phyloP scores from a whole-genome alignment of 805 yeast species.

The Maudiozyma serrabonitensis region DNA sequence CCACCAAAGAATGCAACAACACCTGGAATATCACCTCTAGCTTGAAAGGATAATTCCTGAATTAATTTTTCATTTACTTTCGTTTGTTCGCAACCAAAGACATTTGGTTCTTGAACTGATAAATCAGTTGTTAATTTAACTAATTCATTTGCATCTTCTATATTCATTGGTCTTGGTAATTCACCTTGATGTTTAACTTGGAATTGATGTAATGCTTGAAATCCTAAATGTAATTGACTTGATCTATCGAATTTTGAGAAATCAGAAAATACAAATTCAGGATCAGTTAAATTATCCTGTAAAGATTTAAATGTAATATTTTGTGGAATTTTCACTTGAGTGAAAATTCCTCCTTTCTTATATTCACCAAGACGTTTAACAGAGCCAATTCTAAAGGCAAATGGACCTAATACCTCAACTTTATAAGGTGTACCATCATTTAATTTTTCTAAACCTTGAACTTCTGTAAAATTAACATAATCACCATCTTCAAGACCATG shows the following conservation, averaged over 20 bases:
- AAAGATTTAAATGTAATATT: conserved; percentile 55
- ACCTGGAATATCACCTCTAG: conserved; percentile 88
- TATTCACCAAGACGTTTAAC: conserved; percentile 54
- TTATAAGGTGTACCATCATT: conserved; percentile 68
- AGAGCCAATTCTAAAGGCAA: conserved; percentile 65
- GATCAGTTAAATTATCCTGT: conserved; percentile 53
- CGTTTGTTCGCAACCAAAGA: conserved; percentile 47
- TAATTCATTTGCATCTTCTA: conserved; percentile 63
- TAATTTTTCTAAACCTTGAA: conserved; percentile 65
- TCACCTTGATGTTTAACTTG: conserved; percentile 48
- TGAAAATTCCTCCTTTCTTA: conserved; percentile 77
- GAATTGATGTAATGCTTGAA: conserved; percentile 80
- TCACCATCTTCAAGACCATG: conserved; percentile 93
- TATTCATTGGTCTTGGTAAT: conserved; percentile 70
- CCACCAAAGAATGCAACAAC: conserved; percentile 89
- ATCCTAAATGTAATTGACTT: conserved; percentile 80
- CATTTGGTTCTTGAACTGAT: conserved; percentile 40
- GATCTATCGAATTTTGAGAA: conserved; percentile 93
- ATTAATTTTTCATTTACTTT: conserved; percentile 56
- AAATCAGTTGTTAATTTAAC: conserved; percentile 50
- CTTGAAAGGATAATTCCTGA: conserved; percentile 68
- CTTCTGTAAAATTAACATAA: conserved; percentile 76
- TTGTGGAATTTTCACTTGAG: conserved; percentile 82
- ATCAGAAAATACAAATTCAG: conserved; percentile 76
- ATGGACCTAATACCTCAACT: conserved; percentile 88